Conservation (phyloP, 176 grass and related monocot genomes). For the Themeda triandra region DNA sequence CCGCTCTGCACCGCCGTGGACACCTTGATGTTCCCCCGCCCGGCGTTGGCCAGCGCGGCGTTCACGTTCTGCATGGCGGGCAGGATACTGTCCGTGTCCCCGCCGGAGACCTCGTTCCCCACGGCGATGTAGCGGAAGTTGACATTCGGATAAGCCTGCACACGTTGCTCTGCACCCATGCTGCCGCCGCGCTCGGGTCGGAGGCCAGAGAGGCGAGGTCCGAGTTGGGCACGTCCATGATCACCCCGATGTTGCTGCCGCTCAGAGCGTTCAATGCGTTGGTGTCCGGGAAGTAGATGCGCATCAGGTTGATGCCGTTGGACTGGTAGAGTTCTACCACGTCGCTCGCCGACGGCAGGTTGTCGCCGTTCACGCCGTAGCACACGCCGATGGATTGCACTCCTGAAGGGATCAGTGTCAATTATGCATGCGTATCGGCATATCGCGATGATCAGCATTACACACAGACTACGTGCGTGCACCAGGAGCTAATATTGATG, state of each 20-base stretch:
- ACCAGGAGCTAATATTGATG: too few species aligned
- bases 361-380: constrained; percentile 34
- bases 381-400: constrained; percentile 39
- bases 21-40: constrained; percentile 21
- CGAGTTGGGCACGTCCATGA: constrained; percentile 38
- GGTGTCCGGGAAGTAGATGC: constrained; percentile 41
- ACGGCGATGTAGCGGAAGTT: constrained; percentile 52
- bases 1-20: constrained; percentile 57
- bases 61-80: constrained; percentile 49
- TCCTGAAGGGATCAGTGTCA: not conserved
- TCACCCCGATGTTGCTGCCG: constrained; percentile 35
- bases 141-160: constrained; percentile 20
- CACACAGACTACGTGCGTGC: not conserved
- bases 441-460: not conserved
- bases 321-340: constrained; percentile 35
- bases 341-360: constrained; percentile 24
- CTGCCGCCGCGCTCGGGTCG: not conserved
- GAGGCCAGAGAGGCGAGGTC: constrained; percentile 29
- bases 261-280: constrained; percentile 28
- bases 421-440: not conserved
- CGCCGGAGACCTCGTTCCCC: constrained; percentile 53
- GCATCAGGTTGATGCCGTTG: constrained; percentile 38
- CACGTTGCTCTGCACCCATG: constrained; percentile 45
- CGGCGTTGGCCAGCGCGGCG: not conserved
- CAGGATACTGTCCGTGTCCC: constrained; percentile 23